Base-by-base conservation (phyloP, 2,329 filamentous ascomycete genomes). In the Phialophora chinensis region DNA sequence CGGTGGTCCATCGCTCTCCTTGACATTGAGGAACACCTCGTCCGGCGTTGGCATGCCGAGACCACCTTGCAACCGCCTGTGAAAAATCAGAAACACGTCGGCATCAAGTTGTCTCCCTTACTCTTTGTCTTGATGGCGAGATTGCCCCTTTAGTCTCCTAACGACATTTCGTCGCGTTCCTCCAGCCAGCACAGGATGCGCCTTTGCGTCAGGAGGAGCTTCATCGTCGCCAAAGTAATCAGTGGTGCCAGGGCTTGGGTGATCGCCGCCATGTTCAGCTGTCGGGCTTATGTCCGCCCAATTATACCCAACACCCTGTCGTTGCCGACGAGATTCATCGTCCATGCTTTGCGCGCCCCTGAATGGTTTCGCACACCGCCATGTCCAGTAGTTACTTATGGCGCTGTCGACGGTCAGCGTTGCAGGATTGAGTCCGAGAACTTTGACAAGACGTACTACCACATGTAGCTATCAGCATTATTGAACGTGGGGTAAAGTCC, bases 381-480 rank as follows among this genome's bases (percentile, higher is more conserved):
- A 52, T 5, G 49, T 1, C 49, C 49, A 52, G 25, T 12, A 52
- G 11, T 12, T 52, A 7, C 49, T 52, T 7, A 25, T 3, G 25
- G 49, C 49, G 27, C 38, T 44, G 20, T 44, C 17, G 38, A 44
- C 17, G 14, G 38, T 44, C 17, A 44, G 38, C 38, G 38, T 44
- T 44, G 38, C 5, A 20, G 14, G 6, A 2, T 17, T n/a, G 35
- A 17, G 35, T 7, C 7, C 7, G 17, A 17, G 38, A n/a, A 2
- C 14, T 44, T n/a, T 5, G 38, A n/a, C 38, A 44, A 44, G 38
- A 44, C 38, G 7, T 44, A 44, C 38, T 52, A 52, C 49, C 49
- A 52, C 20, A 52, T 4, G 25, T 52, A 52, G 14, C 49, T 52
- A 29, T 52, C 49, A 12, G 49, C 49, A 29, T 52, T 52, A 11